phyloP scores from a whole-genome alignment of 345 rosid species.

The Salix koriyanagi region DNA sequence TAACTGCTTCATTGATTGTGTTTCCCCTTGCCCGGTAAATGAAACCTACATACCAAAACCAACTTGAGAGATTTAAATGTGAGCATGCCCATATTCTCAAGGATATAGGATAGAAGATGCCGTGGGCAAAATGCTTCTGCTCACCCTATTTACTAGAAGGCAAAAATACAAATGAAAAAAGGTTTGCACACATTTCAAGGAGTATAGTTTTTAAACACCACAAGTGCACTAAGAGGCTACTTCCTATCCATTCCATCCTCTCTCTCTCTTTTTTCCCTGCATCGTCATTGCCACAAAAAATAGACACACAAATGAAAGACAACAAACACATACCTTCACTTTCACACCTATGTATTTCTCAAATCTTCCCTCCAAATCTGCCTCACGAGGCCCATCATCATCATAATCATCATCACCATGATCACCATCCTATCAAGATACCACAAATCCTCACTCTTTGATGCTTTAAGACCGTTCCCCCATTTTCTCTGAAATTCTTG shows the following conservation, averaged over 20 bases:
- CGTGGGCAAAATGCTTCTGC: not conserved
- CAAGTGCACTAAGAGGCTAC: not conserved
- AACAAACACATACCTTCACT: conserved; percentile 65
- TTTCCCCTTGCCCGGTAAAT: conserved; percentile 94
- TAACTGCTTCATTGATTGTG: conserved; percentile 87
- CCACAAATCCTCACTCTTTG: too few relatives aligned
- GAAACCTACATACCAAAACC: conserved; percentile 54
- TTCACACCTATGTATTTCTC: conserved; percentile 91
- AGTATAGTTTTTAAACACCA: not conserved
- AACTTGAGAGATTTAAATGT: not conserved
- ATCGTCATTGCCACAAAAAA: not conserved
- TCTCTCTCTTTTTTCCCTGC: not conserved
- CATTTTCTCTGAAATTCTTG: too few relatives aligned
- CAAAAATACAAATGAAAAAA: not conserved
- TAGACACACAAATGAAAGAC: not conserved
- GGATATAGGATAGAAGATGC: not conserved
- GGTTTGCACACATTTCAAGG: not conserved
- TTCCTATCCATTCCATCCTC: not conserved
- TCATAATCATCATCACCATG: conserved; percentile 57
- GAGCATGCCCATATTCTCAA: not conserved
- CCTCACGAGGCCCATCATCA: conserved; percentile 71
- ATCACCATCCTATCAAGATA: conserved; percentile 59
- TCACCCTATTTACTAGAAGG: not conserved
- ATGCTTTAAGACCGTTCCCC: too few relatives aligned
- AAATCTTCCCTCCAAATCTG: conserved; percentile 72